These are phyloP conservation scores for Gonium pectorale DNA, from an alignment of 139 green algal species.

Conservation along the genomic window DNA sequence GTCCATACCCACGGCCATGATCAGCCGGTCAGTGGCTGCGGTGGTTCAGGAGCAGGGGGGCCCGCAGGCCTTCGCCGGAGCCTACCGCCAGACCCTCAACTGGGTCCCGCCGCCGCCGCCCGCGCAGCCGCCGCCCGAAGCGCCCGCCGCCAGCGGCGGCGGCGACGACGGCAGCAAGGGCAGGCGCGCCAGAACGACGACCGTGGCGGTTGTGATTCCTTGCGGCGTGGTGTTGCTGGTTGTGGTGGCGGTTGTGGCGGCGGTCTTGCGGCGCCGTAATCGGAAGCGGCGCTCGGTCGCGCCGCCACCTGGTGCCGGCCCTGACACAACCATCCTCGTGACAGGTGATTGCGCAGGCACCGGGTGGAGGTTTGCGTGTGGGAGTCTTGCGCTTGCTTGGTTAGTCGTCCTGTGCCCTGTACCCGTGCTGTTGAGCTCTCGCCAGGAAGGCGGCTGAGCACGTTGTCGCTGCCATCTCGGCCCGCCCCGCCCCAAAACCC, in stretches of 20 bases:
- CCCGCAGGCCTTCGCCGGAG: background rate
- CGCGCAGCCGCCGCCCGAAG: background rate
- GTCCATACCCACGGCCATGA: background rate
- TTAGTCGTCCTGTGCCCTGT: no score
- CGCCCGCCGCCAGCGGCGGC: background rate
- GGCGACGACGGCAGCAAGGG: background rate
- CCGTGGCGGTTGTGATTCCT: background rate
- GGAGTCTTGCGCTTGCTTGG: no score
- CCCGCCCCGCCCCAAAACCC: no score
- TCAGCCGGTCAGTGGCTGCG: background rate
- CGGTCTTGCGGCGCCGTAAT: background rate
- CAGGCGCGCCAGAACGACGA: no score
- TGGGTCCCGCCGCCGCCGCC: background rate
- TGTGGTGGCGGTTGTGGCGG: background rate
- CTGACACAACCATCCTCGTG: conserved; percentile 37
- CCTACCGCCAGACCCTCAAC: conserved; percentile 18
- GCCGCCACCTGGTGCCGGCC: conserved; percentile 14
- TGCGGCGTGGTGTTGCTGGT: background rate
- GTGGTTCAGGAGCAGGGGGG: background rate
- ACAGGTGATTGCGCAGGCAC: no score
- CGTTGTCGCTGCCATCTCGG: no score
- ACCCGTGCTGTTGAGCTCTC: no score
- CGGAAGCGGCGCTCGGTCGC: background rate
- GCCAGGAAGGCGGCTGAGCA: no score
- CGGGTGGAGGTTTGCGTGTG: no score